Conservation (phyloP, 495 filamentous ascomycete species). For the Cercophora samala region DNA sequence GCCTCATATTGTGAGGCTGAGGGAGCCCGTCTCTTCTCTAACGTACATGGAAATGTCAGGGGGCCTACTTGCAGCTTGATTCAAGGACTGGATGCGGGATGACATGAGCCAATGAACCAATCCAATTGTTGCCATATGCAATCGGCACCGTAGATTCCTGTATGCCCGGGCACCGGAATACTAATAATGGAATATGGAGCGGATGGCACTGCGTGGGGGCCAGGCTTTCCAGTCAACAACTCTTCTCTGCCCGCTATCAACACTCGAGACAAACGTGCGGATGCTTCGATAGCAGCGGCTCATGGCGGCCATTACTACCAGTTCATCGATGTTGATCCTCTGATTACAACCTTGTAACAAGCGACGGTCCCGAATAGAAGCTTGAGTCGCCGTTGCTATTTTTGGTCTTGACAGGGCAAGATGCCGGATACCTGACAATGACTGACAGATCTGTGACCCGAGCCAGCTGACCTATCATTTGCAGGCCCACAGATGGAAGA, state of each 20-base stretch:
- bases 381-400: conserved; percentile 5
- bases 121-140: not conserved
- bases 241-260: too few species aligned
- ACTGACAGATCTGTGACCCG: conserved; percentile 3
- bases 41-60: not conserved
- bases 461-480: not conserved
- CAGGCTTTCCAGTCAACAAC: not conserved
- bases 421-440: not conserved
- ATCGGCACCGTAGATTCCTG: conserved; percentile 4
- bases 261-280: too few species aligned
- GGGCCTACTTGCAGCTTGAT: not conserved
- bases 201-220: not conserved
- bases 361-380: conserved; percentile 6
- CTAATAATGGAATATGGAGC: not conserved
- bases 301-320: not conserved
- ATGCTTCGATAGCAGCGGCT: not conserved
- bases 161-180: not conserved
- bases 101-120: not conserved
- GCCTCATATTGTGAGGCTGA: conserved; percentile 7
- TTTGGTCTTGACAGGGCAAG: conserved; percentile 1
- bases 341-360: not conserved
- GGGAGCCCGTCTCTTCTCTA: conserved; percentile 6
- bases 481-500: not conserved
- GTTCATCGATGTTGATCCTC: not conserved
- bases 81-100: not conserved